Percentiles rank a stretch among this genome's conserved stretches.
Evolutionary conservation across 176 grass and related monocot species (phyloP).

Genomic region (Musa troglodytarum): DNA sequence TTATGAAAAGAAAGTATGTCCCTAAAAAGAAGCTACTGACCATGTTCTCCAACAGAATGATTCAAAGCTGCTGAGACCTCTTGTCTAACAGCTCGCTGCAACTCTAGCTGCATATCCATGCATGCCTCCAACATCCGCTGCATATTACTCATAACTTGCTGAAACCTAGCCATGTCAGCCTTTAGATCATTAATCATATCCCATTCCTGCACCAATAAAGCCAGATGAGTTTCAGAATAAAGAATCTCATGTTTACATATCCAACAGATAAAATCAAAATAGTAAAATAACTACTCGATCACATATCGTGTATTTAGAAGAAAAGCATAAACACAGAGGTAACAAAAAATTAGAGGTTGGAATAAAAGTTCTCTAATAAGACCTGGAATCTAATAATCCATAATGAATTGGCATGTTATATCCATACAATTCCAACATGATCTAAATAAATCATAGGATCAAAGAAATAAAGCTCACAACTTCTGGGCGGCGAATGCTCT

Average conservation of each 20-base stretch:
- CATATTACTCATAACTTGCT: slow-evolving; percentile 62
- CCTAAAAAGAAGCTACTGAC: slow-evolving; percentile 21
- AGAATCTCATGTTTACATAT: neutral
- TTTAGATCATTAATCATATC: slow-evolving; percentile 66
- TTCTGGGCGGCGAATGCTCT: slow-evolving; percentile 33
- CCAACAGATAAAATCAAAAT: neutral
- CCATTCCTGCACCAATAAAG: slow-evolving; percentile 46
- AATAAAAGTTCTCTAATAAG: too few species aligned
- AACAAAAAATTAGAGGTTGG: too few species aligned
- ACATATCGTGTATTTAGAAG: too few species aligned
- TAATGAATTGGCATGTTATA: too few species aligned
- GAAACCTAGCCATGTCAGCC: slow-evolving; percentile 55
- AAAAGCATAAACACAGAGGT: too few species aligned
- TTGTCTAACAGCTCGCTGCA: slow-evolving; percentile 68
- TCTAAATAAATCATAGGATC: neutral
- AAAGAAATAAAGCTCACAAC: slow-evolving; percentile 27
- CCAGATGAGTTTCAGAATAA: neutral
- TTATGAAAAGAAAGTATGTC: neutral
- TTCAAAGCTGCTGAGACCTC: slow-evolving; percentile 80
- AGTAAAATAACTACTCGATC: neutral
- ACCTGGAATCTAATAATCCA: too few species aligned
- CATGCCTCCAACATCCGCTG: slow-evolving; percentile 69
- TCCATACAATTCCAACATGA: too few species aligned
- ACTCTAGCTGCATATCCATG: slow-evolving; percentile 94
- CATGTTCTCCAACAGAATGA: slow-evolving; percentile 27